Conservation (phyloP, 305 asterid species). For the Stenogyne calaminthoides region DNA sequence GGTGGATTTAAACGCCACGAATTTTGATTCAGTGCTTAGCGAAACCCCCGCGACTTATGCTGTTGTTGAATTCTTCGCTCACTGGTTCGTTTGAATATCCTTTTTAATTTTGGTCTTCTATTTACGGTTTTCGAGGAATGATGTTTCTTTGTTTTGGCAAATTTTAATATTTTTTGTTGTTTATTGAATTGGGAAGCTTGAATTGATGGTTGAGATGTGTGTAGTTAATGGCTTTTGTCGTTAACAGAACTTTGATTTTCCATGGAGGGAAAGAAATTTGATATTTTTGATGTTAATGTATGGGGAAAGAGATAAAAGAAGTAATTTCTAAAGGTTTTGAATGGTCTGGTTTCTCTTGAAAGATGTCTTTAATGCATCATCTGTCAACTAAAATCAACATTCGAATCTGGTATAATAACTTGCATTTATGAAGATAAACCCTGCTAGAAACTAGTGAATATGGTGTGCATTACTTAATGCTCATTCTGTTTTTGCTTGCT, state of each 20-base stretch:
- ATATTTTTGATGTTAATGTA: slow-evolving; percentile 19
- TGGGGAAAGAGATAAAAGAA: neutral
- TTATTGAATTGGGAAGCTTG: slow-evolving; percentile 14
- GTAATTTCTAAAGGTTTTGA: slow-evolving; percentile 11
- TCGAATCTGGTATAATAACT: neutral
- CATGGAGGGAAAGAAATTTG: slow-evolving; percentile 18
- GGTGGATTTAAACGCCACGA: slow-evolving; percentile 74
- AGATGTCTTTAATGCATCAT: slow-evolving; percentile 3
- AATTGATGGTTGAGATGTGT: slow-evolving; percentile 19
- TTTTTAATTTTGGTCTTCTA: neutral
- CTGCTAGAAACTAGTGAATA: neutral
- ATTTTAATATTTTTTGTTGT: neutral
- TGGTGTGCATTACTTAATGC: neutral
- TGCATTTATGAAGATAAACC: slow-evolving; percentile 13
- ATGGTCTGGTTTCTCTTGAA: neutral
- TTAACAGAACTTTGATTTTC: slow-evolving; percentile 1
- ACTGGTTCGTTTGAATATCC: slow-evolving; percentile 60
- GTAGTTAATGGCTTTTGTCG: neutral
- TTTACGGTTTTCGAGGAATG: neutral
- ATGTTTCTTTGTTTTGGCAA: neutral
- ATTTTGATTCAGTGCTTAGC: slow-evolving; percentile 63
- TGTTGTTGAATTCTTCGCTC: slow-evolving; percentile 83
- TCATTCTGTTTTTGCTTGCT: neutral
- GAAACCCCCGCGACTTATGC: slow-evolving; percentile 73
- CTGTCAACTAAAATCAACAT: slow-evolving; percentile 10